These are phyloP conservation scores for Rhizopus sp. DNA, from an alignment of 371 early-diverging fungal genomes.

Conservation along the genomic window DNA sequence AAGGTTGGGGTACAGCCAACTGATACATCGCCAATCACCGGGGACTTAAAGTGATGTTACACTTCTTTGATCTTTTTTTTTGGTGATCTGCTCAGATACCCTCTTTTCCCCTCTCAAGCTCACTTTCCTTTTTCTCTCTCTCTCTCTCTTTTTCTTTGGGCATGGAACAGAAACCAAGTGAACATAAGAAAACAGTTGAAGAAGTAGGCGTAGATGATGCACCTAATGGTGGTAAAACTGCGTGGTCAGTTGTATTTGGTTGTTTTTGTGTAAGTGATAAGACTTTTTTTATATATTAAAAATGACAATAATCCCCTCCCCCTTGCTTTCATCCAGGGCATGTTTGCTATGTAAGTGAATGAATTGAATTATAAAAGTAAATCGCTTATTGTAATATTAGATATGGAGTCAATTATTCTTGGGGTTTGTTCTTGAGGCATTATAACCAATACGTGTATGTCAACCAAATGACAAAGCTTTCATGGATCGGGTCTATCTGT, in stretches of 20 bases:
- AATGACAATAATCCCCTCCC: too few relatives aligned
- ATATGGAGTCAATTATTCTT: slow-evolving; percentile 43
- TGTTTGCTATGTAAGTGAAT: slow-evolving; percentile 35
- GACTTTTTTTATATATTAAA: background rate
- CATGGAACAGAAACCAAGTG: background rate
- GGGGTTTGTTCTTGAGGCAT: slow-evolving; percentile 38
- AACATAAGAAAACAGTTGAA: background rate
- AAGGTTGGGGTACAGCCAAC: too few relatives aligned
- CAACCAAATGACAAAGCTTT: slow-evolving; percentile 30
- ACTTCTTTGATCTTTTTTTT: too few relatives aligned
- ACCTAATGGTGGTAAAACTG: slow-evolving; percentile 33
- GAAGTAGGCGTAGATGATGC: slow-evolving; percentile 12
- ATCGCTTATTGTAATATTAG: slow-evolving; percentile 15
- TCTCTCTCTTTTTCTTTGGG: background rate
- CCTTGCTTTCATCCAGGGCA: slow-evolving; percentile 22
- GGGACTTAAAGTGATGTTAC: too few relatives aligned
- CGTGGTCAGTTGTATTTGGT: slow-evolving; percentile 36
- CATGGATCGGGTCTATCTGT: slow-evolving; percentile 50
- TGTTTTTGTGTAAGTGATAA: slow-evolving; percentile 33
- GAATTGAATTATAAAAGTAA: background rate
- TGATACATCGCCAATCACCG: too few relatives aligned
- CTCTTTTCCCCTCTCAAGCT: too few relatives aligned
- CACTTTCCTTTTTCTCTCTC: background rate
- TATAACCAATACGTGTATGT: slow-evolving; percentile 34
- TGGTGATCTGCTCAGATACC: too few relatives aligned